These are phyloP conservation scores for Erodium moschatum DNA, from an alignment of 441 rosid species.

Conservation along the genomic window DNA sequence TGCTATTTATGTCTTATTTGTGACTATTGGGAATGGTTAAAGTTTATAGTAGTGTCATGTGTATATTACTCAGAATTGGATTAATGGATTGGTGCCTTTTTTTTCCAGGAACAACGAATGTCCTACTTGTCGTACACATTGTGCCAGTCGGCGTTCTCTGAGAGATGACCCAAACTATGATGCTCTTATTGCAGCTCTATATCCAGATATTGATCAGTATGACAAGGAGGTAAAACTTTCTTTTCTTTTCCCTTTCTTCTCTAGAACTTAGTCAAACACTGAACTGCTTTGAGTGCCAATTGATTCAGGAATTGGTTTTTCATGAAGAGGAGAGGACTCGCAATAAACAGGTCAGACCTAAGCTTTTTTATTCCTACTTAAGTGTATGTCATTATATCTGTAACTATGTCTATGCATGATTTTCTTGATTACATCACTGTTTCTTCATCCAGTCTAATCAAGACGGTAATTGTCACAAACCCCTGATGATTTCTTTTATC, in stretches of 20 bases:
- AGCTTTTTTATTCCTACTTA: neutral
- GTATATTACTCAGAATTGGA: conserved; percentile 2
- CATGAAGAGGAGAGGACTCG: conserved; percentile 58
- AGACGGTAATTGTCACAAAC: neutral
- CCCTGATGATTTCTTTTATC: neutral
- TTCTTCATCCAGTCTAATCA: neutral
- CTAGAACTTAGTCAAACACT: conserved; percentile 8
- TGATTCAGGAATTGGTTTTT: conserved; percentile 49
- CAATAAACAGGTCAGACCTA: conserved; percentile 49
- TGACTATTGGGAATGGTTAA: conserved; percentile 11
- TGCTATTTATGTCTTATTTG: neutral
- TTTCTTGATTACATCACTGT: conserved; percentile 17
- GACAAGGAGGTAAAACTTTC: conserved; percentile 61
- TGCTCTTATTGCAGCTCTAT: conserved; percentile 70
- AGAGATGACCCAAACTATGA: conserved; percentile 92
- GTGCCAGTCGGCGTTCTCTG: conserved; percentile 91
- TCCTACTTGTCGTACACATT: conserved; percentile 97
- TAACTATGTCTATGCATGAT: neutral
- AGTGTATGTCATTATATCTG: neutral
- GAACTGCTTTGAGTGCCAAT: conserved; percentile 7
- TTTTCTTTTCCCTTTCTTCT: conserved; percentile 6
- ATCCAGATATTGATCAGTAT: conserved; percentile 68
- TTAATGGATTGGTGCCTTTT: conserved; percentile 19
- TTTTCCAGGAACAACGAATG: conserved; percentile 88
- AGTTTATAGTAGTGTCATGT: conserved; percentile 9